Percentiles rank a stretch among this genome's conserved stretches.
Conservation (phyloP, 2,329 filamentous ascomycete genomes). For the Trichoderma koningiopsis region DNA sequence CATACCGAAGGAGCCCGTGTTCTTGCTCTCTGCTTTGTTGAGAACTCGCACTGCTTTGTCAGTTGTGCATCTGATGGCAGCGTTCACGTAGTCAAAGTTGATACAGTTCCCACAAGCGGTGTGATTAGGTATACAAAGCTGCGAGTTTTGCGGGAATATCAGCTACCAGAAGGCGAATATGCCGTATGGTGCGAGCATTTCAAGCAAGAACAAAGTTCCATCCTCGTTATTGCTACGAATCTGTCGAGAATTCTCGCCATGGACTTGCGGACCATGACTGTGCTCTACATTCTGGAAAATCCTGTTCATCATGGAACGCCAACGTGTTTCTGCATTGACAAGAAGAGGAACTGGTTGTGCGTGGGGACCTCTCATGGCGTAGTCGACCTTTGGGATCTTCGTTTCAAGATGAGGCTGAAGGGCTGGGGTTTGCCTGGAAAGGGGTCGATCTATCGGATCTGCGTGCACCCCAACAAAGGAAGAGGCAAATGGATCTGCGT, state of each 20-base stretch:
- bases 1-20: conserved; percentile 73
- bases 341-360: conserved; percentile 84
- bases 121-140: conserved; percentile 78
- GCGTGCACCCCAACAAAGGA: conserved; percentile 75
- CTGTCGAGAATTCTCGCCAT: conserved; percentile 80
- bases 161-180: conserved; percentile 72
- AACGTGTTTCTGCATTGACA: conserved; percentile 87
- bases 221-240: conserved; percentile 84
- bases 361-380: conserved; percentile 92
- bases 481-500: conserved; percentile 85
- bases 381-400: conserved; percentile 90
- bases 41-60: conserved; percentile 90
- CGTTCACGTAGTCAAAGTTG: conserved; percentile 85
- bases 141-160: conserved; percentile 75
- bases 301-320: conserved; percentile 89
- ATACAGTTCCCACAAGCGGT: conserved; percentile 48
- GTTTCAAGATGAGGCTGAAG: conserved; percentile 86
- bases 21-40: conserved; percentile 83
- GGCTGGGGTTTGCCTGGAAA: conserved; percentile 86
- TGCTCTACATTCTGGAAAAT: conserved; percentile 79
- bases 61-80: conserved; percentile 89
- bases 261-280: conserved; percentile 82
- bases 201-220: conserved; percentile 77
- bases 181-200: conserved; percentile 93
- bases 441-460: conserved; percentile 76